Evolutionary conservation across 148 eudicot species (phyloP).

Genomic region (Oxyria digyna): DNA sequence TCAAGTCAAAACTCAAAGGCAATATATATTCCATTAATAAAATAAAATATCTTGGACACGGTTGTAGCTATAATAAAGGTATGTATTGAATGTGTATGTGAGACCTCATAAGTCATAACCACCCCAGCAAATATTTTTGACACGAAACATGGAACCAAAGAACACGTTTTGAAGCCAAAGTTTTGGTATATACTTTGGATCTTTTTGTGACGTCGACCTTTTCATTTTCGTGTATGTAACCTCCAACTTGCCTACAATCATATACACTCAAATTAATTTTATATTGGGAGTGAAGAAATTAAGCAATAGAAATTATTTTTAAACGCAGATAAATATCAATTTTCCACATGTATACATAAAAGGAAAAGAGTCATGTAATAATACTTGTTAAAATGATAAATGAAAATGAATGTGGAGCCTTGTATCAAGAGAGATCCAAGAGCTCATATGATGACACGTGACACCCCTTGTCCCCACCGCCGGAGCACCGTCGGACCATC

Average conservation of each 20-base stretch:
- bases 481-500: no score
- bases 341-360: not conserved
- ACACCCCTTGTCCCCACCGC: no score
- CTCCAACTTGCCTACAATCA: not conserved
- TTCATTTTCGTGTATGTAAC: not conserved
- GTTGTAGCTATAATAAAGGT: no score
- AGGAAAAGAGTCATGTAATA: no score
- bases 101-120: not conserved
- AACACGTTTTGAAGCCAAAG: not conserved
- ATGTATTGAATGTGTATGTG: no score
- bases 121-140: not conserved
- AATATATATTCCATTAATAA: no score
- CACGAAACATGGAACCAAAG: not conserved
- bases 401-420: not conserved
- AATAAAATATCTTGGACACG: no score
- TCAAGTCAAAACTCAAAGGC: no score
- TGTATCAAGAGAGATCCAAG: no score
- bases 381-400: no score
- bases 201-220: not conserved
- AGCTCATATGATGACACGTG: no score
- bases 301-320: not conserved
- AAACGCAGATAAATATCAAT: not conserved
- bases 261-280: not conserved
- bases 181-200: not conserved
- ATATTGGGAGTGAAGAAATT: not conserved